Base-by-base conservation (phyloP, 148 eudicot species). In the Rhododendron griersonianum region DNA sequence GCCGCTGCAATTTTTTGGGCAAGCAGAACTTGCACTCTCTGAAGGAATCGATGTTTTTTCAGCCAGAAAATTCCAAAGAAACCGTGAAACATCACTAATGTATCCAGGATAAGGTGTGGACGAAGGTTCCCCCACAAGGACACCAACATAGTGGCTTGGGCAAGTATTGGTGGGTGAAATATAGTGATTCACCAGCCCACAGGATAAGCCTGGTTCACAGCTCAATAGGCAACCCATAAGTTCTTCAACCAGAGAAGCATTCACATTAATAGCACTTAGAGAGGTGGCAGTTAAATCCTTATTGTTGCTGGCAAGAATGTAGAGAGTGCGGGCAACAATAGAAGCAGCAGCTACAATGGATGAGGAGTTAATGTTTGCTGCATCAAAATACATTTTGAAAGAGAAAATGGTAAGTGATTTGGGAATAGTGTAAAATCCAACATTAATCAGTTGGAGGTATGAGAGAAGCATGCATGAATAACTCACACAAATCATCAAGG, bases 131-230 rank as follows among this genome's bases (percentile, higher is more conserved):
- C 93, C 92, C 18, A 89, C 85, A 30, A 97, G 80, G 61, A 97
- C 98, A 86, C 99, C 99, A 78, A 95, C 99, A 87, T 97, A 97
- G 89, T 92, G 94, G 89, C 93, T 93, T 3, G 99, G 99, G 91
- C 99, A 97, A 61, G 92, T 87, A 78, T 57, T 84, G n/a, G 91
- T 89, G 51, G 99, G 94, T 74, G 91, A 86, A 87, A 97, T 95
- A 86, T 94, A 93, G 81, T 84, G 90, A 87, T 92, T 92, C 83
- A 97, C 92, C 77, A 95, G 93, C 61, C 86, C 95, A 89, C 99
- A 97, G 84, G 98, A 92, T 82, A 95, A 89, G 78, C 99, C 99
- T 28, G 99, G 98, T 81, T 95, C 93, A 89, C 99, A 97, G 71
- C 83, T 90, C 85, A 97, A 85, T 23, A 97, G 88, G 88, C 99